A percentile compares a stretch with the other conserved stretches of the same genome.
phyloP scores from a whole-genome alignment of 2,329 filamentous ascomycete species.

The Parastagonospora avenae region DNA sequence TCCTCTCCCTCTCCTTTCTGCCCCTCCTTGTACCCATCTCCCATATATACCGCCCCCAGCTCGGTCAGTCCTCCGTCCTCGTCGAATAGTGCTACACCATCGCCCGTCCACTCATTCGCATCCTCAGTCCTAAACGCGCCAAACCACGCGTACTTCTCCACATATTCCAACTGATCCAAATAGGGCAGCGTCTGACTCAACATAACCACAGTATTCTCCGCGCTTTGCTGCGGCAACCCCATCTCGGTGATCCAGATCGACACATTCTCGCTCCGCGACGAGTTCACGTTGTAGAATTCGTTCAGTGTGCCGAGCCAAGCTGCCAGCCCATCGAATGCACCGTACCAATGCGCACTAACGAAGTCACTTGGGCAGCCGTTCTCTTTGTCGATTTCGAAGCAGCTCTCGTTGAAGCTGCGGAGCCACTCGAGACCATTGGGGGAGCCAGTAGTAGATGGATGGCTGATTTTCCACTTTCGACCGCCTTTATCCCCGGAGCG shows the following conservation, averaged over 20 bases:
- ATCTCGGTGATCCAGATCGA: constrained; percentile 81
- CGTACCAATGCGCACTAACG: constrained; percentile 61
- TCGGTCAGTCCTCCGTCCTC: constrained; percentile 38
- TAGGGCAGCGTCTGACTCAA: constrained; percentile 72
- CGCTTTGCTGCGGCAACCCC: constrained; percentile 63
- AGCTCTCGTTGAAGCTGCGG: constrained; percentile 67
- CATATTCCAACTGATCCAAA: constrained; percentile 65
- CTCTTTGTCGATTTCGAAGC: constrained; percentile 40
- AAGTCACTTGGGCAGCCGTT: constrained; percentile 58
- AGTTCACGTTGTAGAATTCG: constrained; percentile 56
- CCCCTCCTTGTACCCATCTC: constrained; percentile 33
- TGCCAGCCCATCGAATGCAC: constrained; percentile 70
- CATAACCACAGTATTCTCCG: constrained; percentile 66
- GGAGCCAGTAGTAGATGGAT: constrained; percentile 72
- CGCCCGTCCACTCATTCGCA: constrained; percentile 45
- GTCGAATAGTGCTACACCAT: constrained; percentile 42
- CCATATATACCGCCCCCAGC: constrained; percentile 41
- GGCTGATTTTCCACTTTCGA: constrained; percentile 65
- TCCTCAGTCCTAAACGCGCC: constrained; percentile 40
- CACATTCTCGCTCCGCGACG: constrained; percentile 48
- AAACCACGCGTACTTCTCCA: constrained; percentile 46
- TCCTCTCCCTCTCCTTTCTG: constrained; percentile 37
- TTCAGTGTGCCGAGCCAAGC: constrained; percentile 68
- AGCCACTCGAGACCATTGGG: constrained; percentile 70
- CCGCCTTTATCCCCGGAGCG: constrained; percentile 53